Evolutionary conservation across 75 land plant genomes (phyloP), one percentile per base, ranked within the genome.

Genomic region (Gnetum montanum): DNA sequence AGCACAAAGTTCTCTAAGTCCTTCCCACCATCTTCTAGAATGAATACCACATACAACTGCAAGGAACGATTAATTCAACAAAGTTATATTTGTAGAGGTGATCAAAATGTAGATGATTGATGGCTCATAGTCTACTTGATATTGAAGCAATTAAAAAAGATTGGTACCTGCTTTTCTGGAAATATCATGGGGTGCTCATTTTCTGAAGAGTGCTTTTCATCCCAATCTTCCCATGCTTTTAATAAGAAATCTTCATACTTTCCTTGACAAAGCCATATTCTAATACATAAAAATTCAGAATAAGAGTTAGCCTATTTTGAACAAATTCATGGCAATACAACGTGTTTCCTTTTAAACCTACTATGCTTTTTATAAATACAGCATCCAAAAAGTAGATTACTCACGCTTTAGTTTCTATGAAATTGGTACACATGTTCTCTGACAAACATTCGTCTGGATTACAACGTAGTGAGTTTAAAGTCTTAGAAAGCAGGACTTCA

Each of bases 111-210:
- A n/a, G n/a, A n/a, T n/a, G n/a, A n/a, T n/a, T n/a, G n/a, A n/a
- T n/a, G n/a, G n/a, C n/a, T n/a, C n/a, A n/a, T n/a, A n/a, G n/a
- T n/a, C n/a, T n/a, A n/a, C n/a, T n/a, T n/a, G n/a, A n/a, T n/a
- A n/a, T n/a, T n/a, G n/a, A n/a, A n/a, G n/a, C n/a, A n/a, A n/a
- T n/a, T n/a, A n/a, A n/a, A n/a, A n/a, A n/a, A n/a, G n/a, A n/a
- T n/a, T n/a, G 36, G 22, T 40, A 94, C 98, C 92, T 95, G 99
- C 8, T 90, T 60, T 33, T 76, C 81, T 10, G 78, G 72, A 62
- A 95, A 95, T 53, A 65, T 61, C 70, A 64, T 71, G 1, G 99
- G 99, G 50, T 95, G 88, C 49, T 95, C 96, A 76, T 95, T 95
- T 71, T 95, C 99, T 26, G 99, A 95, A 30, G 64, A 49, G 75